These are phyloP conservation scores for Fusarium subtropicale DNA, from an alignment of 2,329 filamentous ascomycete species.

Conservation along the genomic window DNA sequence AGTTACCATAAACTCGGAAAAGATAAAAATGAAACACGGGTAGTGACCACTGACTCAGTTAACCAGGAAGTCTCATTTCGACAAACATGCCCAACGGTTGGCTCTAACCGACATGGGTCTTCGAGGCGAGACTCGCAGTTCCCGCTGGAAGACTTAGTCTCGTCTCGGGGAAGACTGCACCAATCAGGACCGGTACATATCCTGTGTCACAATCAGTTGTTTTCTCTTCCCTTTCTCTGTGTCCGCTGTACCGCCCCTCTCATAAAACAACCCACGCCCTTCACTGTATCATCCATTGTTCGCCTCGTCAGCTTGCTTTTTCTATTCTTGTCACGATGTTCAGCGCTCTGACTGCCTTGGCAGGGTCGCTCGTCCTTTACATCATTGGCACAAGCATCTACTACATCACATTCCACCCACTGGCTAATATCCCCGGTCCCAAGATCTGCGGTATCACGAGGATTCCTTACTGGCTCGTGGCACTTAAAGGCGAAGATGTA, in stretches of 20 bases:
- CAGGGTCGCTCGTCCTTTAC: conserved; percentile 8
- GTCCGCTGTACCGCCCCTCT: no score
- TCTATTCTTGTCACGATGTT: not conserved
- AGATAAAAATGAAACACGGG: rapidly evolving
- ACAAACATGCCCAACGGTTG: not conserved
- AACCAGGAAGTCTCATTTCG: not conserved
- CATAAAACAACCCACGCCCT: not conserved
- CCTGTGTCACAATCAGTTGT: not conserved
- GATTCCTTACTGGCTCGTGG: conserved; percentile 17
- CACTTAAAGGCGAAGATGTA: conserved; percentile 10
- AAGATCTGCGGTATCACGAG: conserved; percentile 19
- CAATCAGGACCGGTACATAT: not conserved
- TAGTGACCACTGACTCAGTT: not conserved
- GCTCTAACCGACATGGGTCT: not conserved
- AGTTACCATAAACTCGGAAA: not conserved
- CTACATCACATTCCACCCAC: conserved; percentile 14
- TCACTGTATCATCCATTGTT: not conserved
- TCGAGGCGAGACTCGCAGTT: not conserved
- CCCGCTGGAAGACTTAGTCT: not conserved
- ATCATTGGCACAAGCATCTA: not conserved
- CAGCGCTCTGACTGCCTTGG: not conserved
- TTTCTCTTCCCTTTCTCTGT: no score
- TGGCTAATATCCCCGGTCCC: conserved; percentile 21
- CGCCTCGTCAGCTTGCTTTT: not conserved
- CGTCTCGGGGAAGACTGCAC: no score